Conservation (phyloP, 805 yeast genomes). For the Ogataea kodamae region DNA sequence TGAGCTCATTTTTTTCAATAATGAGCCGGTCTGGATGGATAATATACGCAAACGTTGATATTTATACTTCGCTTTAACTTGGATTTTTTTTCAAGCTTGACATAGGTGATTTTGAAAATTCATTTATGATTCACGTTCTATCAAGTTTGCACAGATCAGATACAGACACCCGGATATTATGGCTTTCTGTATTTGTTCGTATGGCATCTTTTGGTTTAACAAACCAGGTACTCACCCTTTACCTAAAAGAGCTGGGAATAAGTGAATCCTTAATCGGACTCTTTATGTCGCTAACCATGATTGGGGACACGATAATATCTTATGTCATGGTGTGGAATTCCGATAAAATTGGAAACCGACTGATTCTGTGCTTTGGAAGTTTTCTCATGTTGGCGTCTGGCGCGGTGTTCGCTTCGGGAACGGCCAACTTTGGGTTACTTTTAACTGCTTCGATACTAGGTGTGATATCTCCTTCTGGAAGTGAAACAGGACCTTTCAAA, state of each 20-base stretch:
- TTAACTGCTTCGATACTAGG: slow-evolving; percentile 75
- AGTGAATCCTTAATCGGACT: slow-evolving; percentile 61
- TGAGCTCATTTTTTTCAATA: slow-evolving; percentile 5
- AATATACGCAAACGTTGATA: too few relatives aligned
- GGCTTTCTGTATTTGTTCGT: slow-evolving; percentile 67
- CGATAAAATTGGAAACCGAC: slow-evolving; percentile 63
- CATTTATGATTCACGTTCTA: slow-evolving; percentile 32
- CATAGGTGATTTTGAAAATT: slow-evolving; percentile 2
- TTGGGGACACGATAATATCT: slow-evolving; percentile 76
- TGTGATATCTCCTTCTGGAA: slow-evolving; percentile 85
- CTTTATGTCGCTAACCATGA: slow-evolving; percentile 76
- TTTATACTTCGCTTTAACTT: too few relatives aligned
- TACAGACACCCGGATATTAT: slow-evolving; percentile 57
- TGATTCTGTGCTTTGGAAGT: slow-evolving; percentile 61
- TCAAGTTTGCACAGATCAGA: slow-evolving; percentile 33
- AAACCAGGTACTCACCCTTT: slow-evolving; percentile 72
- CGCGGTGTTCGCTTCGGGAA: slow-evolving; percentile 50
- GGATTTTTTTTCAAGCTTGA: slow-evolving; percentile 4
- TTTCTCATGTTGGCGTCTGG: slow-evolving; percentile 70
- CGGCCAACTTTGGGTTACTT: slow-evolving; percentile 50
- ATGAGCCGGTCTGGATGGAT: too few relatives aligned
- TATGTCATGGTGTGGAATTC: slow-evolving; percentile 75
- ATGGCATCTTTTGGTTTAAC: slow-evolving; percentile 75
- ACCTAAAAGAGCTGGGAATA: slow-evolving; percentile 52
- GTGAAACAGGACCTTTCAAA: slow-evolving; percentile 87